Base-by-base conservation (phyloP, 192 early-diverging fungal genomes). In the Irineochytrium annulatum region DNA sequence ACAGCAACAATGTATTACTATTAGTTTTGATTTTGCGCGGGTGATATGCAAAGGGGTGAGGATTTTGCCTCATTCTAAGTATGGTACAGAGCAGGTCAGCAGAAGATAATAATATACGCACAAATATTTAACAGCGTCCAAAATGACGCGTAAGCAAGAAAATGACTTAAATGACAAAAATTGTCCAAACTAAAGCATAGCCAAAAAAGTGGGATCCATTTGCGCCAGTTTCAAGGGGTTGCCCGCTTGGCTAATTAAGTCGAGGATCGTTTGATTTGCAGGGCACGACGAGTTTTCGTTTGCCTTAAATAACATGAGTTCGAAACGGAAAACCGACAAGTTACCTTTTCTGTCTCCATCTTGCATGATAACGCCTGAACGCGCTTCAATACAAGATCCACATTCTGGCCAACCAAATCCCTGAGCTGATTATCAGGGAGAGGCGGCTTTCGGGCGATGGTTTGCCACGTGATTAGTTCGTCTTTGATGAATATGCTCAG, bases 141-240 rank as follows among this genome's bases (percentile, higher is more conserved):
- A n/a, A n/a, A n/a, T n/a, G n/a, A n/a, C n/a, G n/a, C n/a, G n/a
- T n/a, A n/a, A n/a, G n/a, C n/a, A n/a, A n/a, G n/a, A n/a, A n/a
- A n/a, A n/a, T n/a, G n/a, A n/a, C n/a, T n/a, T n/a, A n/a, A n/a
- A n/a, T n/a, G n/a, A n/a, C n/a, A n/a, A n/a, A n/a, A n/a, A n/a
- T n/a, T n/a, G n/a, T n/a, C n/a, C n/a, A 27, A 11, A 37, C 60
- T 63, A 80, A 13, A 80, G 65, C 64, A 72, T 70, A 14, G 80
- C 54, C 86, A 95, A 78, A 88, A 91, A 99, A 20, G 81, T 79
- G 52, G 91, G 86, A 65, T 97, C 95, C 95, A 98, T 97, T 58
- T 91, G 85, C 2, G 93, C 86, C 69, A 98, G 77, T 67, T 95
- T 98, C 39, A 89, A 82, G 2, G 95, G 93, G 59, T 95, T 94